Base-by-base conservation (phyloP, 2,329 filamentous ascomycete genomes). In the Helotiales sp. region DNA sequence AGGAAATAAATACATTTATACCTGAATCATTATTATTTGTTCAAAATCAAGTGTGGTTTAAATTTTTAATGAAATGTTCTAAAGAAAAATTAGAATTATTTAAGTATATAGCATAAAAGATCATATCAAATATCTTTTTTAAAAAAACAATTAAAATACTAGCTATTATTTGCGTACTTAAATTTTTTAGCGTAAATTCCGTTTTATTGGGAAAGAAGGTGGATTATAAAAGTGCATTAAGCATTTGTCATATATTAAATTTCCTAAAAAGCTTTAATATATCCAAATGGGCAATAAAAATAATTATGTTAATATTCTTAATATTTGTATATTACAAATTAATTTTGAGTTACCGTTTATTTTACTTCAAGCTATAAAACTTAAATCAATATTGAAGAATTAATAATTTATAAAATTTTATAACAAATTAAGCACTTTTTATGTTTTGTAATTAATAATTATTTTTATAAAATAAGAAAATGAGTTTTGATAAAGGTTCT, bases 141-240 rank as follows among this genome's bases (percentile, higher is more conserved):
- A 43, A 34, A 49, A 57, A 63, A 3, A 22, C 24, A 54, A 67
- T 61, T 40, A 28, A 37, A 63, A 67, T 52, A 24, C 6, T 11
- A 8, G 8, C 10, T 22, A 60, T 67, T 20, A 67, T 20, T 59
- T 52, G 1, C 34, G 4, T 45, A 49, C 26, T 63, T 34, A 63
- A 34, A 7, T 57, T 32, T n/a, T 63, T 26, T 45, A 54, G 45
- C 30, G 28, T 63, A 34, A 22, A 20, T 20, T 63, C 47, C 30
- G 22, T 60, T 24, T 63, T 47, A 34, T 24, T n/a, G 28, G 49
- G 13, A 50, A 69, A 66, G 49, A 66, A 2, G 30, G 2, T 17
- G 28, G 61, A 69, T 61, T 60, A 59, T 61, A 32, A 69, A 34
- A 69, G 64, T 49, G 60, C 60, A 58, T 58, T 49, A 34, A 67